These are phyloP conservation scores for Heliocybe sulcata DNA, from an alignment of 1,284 basidiomycete species.

Conservation along the genomic window DNA sequence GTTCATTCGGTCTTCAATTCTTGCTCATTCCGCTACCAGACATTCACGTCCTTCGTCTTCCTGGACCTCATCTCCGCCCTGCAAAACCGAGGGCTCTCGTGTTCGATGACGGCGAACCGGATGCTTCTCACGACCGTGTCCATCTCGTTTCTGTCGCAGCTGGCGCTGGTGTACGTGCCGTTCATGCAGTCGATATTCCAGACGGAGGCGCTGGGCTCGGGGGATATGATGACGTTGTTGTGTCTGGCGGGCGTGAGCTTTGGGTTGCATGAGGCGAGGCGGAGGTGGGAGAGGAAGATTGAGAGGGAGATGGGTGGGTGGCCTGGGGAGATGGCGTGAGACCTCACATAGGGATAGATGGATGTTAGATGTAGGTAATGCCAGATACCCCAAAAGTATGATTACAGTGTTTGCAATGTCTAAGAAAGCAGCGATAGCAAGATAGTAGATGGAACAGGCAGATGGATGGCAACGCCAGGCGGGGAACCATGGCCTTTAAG, in stretches of 20 bases:
- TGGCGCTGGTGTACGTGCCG: slow-evolving; percentile 86
- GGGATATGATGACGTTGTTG: slow-evolving; percentile 72
- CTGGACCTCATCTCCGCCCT: slow-evolving; percentile 93
- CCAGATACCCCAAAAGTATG: too few relatives aligned
- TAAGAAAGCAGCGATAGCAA: too few relatives aligned
- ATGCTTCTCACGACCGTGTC: slow-evolving; percentile 89
- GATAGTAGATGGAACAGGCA: too few relatives aligned
- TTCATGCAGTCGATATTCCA: slow-evolving; percentile 92
- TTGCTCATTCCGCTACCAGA: slow-evolving; percentile 38
- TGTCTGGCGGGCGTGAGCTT: slow-evolving; percentile 68
- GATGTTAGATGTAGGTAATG: too few relatives aligned
- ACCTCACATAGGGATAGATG: neutral
- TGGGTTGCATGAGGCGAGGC: slow-evolving; percentile 71
- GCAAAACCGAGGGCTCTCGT: slow-evolving; percentile 88
- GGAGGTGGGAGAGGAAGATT: slow-evolving; percentile 66
- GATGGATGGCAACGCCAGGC: too few relatives aligned
- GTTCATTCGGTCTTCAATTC: neutral
- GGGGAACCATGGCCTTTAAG: too few relatives aligned
- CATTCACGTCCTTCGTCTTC: slow-evolving; percentile 95
- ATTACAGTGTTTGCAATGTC: too few relatives aligned
- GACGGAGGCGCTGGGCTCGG: slow-evolving; percentile 68
- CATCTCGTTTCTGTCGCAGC: slow-evolving; percentile 77
- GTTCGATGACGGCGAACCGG: slow-evolving; percentile 72
- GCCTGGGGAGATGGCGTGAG: slow-evolving; percentile 9
- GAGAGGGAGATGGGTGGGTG: slow-evolving; percentile 27